Percentiles rank a stretch among this genome's conserved stretches.
Evolutionary conservation across 1,284 basidiomycete species (phyloP).

Genomic region (Laetiporus sulphureus): DNA sequence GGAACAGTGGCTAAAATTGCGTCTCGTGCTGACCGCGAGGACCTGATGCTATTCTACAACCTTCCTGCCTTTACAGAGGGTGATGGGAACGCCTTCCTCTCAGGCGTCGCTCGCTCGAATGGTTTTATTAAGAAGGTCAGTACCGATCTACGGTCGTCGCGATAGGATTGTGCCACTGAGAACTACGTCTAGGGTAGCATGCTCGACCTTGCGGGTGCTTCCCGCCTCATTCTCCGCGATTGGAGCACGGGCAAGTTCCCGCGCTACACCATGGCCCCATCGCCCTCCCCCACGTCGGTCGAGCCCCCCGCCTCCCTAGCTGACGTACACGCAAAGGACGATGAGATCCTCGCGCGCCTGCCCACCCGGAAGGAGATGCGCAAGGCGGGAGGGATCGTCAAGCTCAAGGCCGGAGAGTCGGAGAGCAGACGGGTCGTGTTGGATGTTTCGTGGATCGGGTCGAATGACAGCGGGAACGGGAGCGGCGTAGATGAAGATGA

Average conservation of each 20-base stretch:
- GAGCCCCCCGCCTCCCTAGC: conserved; percentile 16
- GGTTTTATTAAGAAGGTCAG: conserved; percentile 78
- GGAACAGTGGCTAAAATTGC: conserved; percentile 66
- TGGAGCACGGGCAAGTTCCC: conserved; percentile 82
- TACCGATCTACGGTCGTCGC: background rate
- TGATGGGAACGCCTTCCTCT: conserved; percentile 73
- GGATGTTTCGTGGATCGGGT: conserved; percentile 46
- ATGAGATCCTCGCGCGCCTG: conserved; percentile 39
- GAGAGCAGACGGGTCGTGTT: conserved; percentile 51
- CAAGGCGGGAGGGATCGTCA: conserved; percentile 53
- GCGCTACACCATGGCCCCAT: conserved; percentile 66
- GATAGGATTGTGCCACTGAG: background rate
- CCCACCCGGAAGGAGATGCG: conserved; percentile 58
- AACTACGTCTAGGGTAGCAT: conserved; percentile 53
- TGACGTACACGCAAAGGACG: conserved; percentile 37
- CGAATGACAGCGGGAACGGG: conserved; percentile 24
- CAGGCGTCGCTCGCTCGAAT: conserved; percentile 74
- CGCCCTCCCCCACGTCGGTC: conserved; percentile 16
- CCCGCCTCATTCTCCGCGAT: conserved; percentile 82
- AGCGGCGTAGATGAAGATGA: conserved; percentile 28
- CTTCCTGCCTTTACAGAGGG: conserved; percentile 79
- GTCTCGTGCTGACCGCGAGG: conserved; percentile 67
- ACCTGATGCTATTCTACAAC: conserved; percentile 85
- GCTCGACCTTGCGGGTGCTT: conserved; percentile 74
- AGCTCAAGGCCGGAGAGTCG: conserved; percentile 40